Evolutionary conservation across 192 early-diverging fungal genomes (phyloP), one percentile per base, ranked within the genome.

Genomic region (Coemansia sp.): DNA sequence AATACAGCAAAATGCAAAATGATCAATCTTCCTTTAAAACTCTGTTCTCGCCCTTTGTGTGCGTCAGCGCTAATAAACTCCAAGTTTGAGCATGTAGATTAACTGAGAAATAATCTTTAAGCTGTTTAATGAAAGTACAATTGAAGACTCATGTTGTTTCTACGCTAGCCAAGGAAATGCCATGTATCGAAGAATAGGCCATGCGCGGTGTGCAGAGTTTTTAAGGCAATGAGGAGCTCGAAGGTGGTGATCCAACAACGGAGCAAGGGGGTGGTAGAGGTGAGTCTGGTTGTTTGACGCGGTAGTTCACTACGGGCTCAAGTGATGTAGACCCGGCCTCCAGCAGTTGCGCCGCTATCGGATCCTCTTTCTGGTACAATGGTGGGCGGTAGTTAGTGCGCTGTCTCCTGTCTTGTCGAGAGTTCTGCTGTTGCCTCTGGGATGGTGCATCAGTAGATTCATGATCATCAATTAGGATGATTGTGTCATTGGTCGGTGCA

Each of bases 271-370:
- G 52, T 4, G 52, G 49, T 41, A n/a, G 34, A 9, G 38, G 22
- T 22, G 56, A 51, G 24, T 78, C 67, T 0, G 62, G 60, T 38
- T 67, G 67, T 56, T 79, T 79, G 64, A 60, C 64, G n/a, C 67
- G 49, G 44, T 69, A 70, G 28, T 47, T 67, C 55, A 70, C 69
- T 10, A 72, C 71, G 0, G 76, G 71, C 57, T 70, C 76, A 26
- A 81, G 62, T 19, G 68, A 71, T 1, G 78, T 81, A 10, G 65
- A 67, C 19, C 78, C 78, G 1, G 78, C 78, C 56, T 81, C 78
- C 4, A 75, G 66, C 30, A 81, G 62, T 56, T 81, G 73, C 14
- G 61, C 66, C 2, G 78, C 78, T 34, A 81, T 81, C 24, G 78
- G 78, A 57, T 81, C 78, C 44, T 81, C 66, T 55, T 69, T 63